These are phyloP conservation scores for Trichoderma sp. DNA, from an alignment of 2,329 filamentous ascomycete genomes.

Conservation along the genomic window DNA sequence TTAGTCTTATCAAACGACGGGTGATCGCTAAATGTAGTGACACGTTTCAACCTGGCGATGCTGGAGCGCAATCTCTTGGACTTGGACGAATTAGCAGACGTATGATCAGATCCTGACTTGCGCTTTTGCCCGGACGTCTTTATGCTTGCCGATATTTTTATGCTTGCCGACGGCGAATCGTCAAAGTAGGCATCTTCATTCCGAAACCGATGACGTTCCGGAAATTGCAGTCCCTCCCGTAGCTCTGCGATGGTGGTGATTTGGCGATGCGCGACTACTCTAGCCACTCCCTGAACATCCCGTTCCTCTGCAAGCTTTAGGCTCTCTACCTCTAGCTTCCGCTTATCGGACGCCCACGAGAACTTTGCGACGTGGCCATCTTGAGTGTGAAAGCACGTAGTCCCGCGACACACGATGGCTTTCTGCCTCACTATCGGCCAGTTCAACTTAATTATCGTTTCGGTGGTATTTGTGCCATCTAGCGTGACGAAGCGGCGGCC, in stretches of 20 bases:
- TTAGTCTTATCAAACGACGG: not conserved
- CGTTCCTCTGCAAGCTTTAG: conserved; percentile 20
- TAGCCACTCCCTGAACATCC: conserved; percentile 21
- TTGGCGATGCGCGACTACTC: conserved; percentile 17
- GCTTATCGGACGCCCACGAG: conserved; percentile 7
- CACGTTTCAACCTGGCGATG: not conserved
- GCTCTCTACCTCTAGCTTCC: conserved; percentile 20
- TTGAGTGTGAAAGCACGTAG: conserved; percentile 22
- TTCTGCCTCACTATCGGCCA: not conserved
- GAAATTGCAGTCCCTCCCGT: not conserved
- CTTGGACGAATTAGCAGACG: not conserved
- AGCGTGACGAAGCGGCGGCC: not conserved
- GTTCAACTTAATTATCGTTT: not conserved
- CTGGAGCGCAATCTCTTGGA: not conserved
- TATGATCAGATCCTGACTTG: not conserved
- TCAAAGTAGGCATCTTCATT: not conserved
- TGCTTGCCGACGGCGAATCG: not conserved
- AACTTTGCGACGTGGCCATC: conserved; percentile 24
- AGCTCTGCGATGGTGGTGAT: not conserved
- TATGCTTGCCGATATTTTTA: not conserved
- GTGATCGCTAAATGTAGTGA: not conserved
- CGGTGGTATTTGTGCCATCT: not conserved
- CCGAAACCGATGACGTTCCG: not conserved
- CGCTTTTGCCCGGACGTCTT: not conserved
- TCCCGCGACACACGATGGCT: not conserved